Conservation (phyloP, 2,329 filamentous ascomycete species). For the Fonsecaea nubica region DNA sequence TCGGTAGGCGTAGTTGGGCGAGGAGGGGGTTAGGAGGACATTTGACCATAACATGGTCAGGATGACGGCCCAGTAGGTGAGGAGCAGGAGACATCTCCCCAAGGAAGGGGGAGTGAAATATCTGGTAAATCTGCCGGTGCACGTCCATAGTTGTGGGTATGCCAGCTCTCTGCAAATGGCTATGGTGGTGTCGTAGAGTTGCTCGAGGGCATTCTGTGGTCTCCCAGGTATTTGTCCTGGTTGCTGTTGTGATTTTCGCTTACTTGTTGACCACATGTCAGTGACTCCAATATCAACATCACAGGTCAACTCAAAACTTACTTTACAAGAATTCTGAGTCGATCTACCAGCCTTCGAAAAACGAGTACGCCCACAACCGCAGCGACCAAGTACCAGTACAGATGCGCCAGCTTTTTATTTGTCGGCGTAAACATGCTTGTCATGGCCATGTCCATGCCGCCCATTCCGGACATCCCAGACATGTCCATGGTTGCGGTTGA, state of each 20-base stretch:
- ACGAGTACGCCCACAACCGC: conserved; percentile 27
- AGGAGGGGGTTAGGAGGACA: conserved; percentile 33
- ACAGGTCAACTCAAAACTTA: not conserved
- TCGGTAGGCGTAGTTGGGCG: conserved; percentile 41
- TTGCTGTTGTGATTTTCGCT: conserved; percentile 19
- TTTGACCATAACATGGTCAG: conserved; percentile 38
- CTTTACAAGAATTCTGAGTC: conserved; percentile 10
- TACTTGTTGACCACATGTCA: conserved; percentile 7
- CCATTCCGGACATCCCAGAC: conserved; percentile 36
- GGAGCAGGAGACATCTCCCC: conserved; percentile 34
- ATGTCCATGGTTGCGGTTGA: conserved; percentile 29
- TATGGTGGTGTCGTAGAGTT: conserved; percentile 34
- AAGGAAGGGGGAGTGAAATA: conserved; percentile 36
- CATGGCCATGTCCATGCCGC: conserved; percentile 38
- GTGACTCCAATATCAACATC: not conserved
- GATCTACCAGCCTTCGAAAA: conserved; percentile 26
- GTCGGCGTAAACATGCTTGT: conserved; percentile 33
- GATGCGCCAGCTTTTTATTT: conserved; percentile 33
- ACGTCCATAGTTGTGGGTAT: conserved; percentile 34
- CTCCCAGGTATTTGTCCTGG: conserved; percentile 25
- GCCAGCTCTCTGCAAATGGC: conserved; percentile 32
- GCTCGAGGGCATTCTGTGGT: conserved; percentile 30
- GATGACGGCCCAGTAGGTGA: conserved; percentile 34
- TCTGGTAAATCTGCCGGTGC: conserved; percentile 27
- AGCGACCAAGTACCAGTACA: conserved; percentile 37